Base-by-base conservation (phyloP, 2,329 filamentous ascomycete species). In the Fusarium aywerte region DNA sequence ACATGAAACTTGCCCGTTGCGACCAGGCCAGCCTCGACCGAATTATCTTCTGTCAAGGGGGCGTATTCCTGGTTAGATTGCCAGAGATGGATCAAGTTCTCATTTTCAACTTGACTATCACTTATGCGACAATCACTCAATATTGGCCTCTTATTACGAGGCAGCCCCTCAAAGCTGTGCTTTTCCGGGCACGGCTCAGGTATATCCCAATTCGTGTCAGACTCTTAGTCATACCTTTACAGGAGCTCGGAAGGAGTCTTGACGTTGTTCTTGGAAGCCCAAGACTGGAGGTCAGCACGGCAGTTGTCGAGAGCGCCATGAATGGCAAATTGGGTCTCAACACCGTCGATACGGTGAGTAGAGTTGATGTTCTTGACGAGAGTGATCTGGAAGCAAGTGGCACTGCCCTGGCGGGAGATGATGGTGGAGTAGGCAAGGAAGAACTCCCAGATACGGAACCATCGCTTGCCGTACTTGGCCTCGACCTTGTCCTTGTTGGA, bases 371-470 rank as follows among this genome's bases (percentile, higher is more conserved):
- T 97, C 90, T 97, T 97, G 80, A 96, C 91, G 65, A 94, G 82
- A 31, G 89, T 90, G 76, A 97, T 92, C 83, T 97, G 93, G 84
- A 89, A 97, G 86, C 93, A 96, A 39, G 92, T 94, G 51, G 93
- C 93, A 74, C 86, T 85, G 73, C 93, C 93, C 81, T 97, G 93
- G 77, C 93, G 90, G 42, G 92, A 93, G 78, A 88, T 87, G 78
- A 97, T 97, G 79, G 90, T 93, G 29, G 91, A 92, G 79, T 89
- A 94, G 70, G 92, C 92, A 66, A 97, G 87, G 88, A 97, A 97
- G 83, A 89, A 94, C 77, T 96, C 92, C 93, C 93, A 97, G 79
- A 96, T 96, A 79, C 95, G 90, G 88, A 92, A 99, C 96, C 96
- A 99, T 76, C 92, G 87, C 77, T 91, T 89, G 75, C 96, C 96